A percentile compares a stretch with the other conserved stretches of the same genome.
These are phyloP conservation scores for Cicer yamashitae DNA, from an alignment of 306 rosid genomes.

Conservation along the genomic window DNA sequence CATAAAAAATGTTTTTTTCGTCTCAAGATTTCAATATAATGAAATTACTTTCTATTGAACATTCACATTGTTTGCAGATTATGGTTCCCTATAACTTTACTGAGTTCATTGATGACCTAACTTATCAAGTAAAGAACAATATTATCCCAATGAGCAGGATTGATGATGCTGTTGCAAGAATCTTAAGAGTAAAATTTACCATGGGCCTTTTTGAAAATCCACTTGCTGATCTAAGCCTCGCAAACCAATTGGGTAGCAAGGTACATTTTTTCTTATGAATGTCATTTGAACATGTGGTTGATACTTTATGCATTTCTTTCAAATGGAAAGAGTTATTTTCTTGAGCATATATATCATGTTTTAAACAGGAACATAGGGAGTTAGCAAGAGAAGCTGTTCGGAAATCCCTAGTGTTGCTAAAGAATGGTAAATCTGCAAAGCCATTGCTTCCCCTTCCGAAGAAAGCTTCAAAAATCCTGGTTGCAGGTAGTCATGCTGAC, in stretches of 20 bases:
- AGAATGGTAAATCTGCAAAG: conserved; percentile 69
- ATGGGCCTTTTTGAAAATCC: conserved; percentile 58
- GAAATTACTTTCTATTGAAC: neutral
- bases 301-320: neutral
- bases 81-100: conserved; percentile 57
- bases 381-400: conserved; percentile 94
- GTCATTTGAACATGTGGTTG: neutral
- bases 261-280: conserved; percentile 38
- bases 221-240: conserved; percentile 50
- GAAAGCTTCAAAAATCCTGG: conserved; percentile 72
- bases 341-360: conserved; percentile 8
- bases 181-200: conserved; percentile 47
- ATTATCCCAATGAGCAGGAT: conserved; percentile 51
- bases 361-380: conserved; percentile 83
- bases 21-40: neutral
- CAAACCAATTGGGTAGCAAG: conserved; percentile 51
- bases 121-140: conserved; percentile 47
- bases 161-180: conserved; percentile 56
- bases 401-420: conserved; percentile 72
- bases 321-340: conserved; percentile 12
- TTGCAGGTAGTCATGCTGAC: conserved; percentile 90
- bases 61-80: conserved; percentile 41
- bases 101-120: conserved; percentile 52
- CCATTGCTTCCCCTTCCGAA: conserved; percentile 94
- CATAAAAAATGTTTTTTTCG: neutral